Conservation (phyloP, 2,329 filamentous ascomycete species). For the Colletotrichum sidae region DNA sequence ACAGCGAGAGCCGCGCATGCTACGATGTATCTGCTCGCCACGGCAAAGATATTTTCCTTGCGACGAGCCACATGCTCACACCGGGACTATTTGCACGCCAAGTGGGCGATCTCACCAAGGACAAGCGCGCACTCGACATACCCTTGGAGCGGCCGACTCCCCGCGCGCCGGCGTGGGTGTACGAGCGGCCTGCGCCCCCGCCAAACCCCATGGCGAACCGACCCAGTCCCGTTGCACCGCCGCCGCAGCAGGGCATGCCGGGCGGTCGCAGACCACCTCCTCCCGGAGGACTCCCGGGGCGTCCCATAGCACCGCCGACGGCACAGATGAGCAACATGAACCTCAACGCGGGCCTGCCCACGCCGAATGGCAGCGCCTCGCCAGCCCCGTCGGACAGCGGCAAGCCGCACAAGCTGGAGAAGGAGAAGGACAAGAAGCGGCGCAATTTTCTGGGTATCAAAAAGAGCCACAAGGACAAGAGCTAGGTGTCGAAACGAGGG, state of each 20-base stretch:
- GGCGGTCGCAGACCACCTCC: slow-evolving; percentile 43
- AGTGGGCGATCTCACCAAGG: slow-evolving; percentile 80
- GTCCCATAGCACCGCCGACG: slow-evolving; percentile 59
- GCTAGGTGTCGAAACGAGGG: neutral
- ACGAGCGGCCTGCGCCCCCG: slow-evolving; percentile 75
- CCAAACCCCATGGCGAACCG: slow-evolving; percentile 52
- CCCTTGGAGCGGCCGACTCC: slow-evolving; percentile 83
- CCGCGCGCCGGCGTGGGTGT: slow-evolving; percentile 87
- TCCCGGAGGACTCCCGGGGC: slow-evolving; percentile 49
- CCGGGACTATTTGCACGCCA: slow-evolving; percentile 87
- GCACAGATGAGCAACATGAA: slow-evolving; percentile 68
- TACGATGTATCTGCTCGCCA: slow-evolving; percentile 84
- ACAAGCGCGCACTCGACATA: slow-evolving; percentile 81
- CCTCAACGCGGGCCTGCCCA: slow-evolving; percentile 50
- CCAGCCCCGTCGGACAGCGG: slow-evolving; percentile 45
- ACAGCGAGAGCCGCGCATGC: slow-evolving; percentile 88
- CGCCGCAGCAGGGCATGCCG: slow-evolving; percentile 33
- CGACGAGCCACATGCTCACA: slow-evolving; percentile 92
- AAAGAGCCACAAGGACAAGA: slow-evolving; percentile 54
- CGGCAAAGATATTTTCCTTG: slow-evolving; percentile 86
- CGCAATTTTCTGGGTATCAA: slow-evolving; percentile 69
- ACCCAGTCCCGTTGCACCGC: slow-evolving; percentile 43
- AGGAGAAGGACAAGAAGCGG: slow-evolving; percentile 75
- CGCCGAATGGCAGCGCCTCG: slow-evolving; percentile 35
- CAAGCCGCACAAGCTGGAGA: slow-evolving; percentile 65